phyloP scores from a whole-genome alignment of 75 land plant species.

The Isoetes taiwanensis region DNA sequence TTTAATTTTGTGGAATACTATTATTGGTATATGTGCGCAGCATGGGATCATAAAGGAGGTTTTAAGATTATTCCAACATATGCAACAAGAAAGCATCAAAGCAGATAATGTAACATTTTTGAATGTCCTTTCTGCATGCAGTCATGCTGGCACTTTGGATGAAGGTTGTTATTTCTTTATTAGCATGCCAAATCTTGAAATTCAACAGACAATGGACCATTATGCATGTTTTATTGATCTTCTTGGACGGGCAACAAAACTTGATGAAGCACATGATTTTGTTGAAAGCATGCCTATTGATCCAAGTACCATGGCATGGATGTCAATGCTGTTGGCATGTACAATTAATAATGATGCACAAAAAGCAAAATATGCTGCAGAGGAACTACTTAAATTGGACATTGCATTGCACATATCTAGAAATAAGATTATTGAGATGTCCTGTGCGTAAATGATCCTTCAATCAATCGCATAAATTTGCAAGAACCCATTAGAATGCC shows the following conservation, averaged over 20 bases:
- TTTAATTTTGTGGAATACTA: slow-evolving; percentile 32
- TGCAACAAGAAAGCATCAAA: neutral
- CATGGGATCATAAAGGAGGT: neutral
- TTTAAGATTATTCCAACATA: neutral
- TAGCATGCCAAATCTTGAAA: neutral
- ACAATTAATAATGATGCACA: neutral
- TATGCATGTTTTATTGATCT: neutral
- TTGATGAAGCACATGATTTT: neutral
- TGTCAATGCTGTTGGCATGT: neutral
- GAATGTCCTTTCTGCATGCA: neutral
- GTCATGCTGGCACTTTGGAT: neutral
- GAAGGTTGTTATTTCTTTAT: neutral
- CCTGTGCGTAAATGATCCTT: no score
- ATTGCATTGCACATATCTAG: no score
- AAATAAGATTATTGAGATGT: no score
- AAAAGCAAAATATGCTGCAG: neutral
- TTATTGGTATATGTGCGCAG: neutral
- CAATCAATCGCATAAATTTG: no score
- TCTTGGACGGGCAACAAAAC: neutral
- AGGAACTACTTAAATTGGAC: neutral
- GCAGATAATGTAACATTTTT: neutral
- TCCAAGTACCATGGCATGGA: neutral
- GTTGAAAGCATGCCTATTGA: neutral
- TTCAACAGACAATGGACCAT: neutral
- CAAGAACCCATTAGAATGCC: no score